A percentile compares a stretch with the other conserved stretches of the same genome.
Evolutionary conservation across 495 filamentous ascomycete genomes (phyloP).

Genomic region (Pyrenula massariospora): DNA sequence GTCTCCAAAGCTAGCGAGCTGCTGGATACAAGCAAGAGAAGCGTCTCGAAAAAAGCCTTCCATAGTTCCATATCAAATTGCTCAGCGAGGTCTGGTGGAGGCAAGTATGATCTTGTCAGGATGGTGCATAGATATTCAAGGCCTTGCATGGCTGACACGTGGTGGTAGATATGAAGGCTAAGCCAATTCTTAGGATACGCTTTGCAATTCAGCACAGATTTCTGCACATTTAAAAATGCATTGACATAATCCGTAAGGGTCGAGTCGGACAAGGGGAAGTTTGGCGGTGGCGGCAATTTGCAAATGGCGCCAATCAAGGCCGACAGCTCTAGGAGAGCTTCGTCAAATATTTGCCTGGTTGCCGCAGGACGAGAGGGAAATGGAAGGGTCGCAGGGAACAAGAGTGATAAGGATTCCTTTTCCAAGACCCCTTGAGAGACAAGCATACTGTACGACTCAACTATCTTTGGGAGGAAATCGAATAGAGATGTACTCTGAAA

Average conservation of each 20-base stretch:
- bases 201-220: conserved; percentile 78
- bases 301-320: conserved; percentile 75
- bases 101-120: conserved; percentile 66
- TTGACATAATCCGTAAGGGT: conserved; percentile 26
- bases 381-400: conserved; percentile 84
- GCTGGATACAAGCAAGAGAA: conserved; percentile 82
- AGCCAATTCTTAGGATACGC: conserved; percentile 87
- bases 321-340: conserved; percentile 79
- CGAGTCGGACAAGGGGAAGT: conserved; percentile 35
- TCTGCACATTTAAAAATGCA: conserved; percentile 52
- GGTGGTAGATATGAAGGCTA: conserved; percentile 88
- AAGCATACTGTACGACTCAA: conserved; percentile 77
- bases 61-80: conserved; percentile 86
- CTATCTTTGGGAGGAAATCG: conserved; percentile 79
- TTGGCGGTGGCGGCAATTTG: conserved; percentile 39
- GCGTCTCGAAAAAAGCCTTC: conserved; percentile 81
- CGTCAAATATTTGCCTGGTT: conserved; percentile 60
- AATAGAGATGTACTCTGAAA: conserved; percentile 71
- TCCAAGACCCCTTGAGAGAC: conserved; percentile 48
- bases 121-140: conserved; percentile 75
- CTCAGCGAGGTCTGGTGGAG: conserved; percentile 84
- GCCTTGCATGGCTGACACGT: conserved; percentile 77
- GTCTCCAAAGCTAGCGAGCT: conserved; percentile 85
- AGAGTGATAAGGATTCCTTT: conserved; percentile 62
- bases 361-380: conserved; percentile 66